A percentile compares a stretch with the other conserved stretches of the same genome.
These are phyloP conservation scores for Geotrichum europaeum DNA, from an alignment of 1,139 yeast species.

Conservation along the genomic window DNA sequence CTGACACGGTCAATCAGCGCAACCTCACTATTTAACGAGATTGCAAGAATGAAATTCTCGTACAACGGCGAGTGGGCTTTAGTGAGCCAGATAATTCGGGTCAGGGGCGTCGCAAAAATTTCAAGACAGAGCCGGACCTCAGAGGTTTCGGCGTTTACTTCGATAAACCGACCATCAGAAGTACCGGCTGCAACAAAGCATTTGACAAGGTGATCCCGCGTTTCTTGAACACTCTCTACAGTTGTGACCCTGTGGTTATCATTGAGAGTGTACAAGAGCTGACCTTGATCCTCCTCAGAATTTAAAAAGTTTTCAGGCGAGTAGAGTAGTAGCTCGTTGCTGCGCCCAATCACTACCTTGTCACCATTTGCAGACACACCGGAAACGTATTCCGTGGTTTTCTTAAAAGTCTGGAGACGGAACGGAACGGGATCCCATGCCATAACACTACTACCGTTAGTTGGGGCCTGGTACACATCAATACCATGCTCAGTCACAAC, in stretches of 20 bases:
- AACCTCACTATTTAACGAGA: conserved; percentile 22
- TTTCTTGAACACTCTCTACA: conserved; percentile 7
- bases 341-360: conserved; percentile 19
- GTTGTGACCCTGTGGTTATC: conserved; percentile 10
- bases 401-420: conserved; percentile 13
- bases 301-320: conserved; percentile 19
- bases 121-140: conserved; percentile 12
- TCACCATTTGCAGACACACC: conserved; percentile 17
- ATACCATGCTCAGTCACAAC: conserved; percentile 15
- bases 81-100: conserved; percentile 17
- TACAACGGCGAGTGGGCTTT: background rate
- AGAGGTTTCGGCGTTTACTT: conserved; percentile 16
- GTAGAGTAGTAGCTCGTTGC: conserved; percentile 15
- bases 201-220: background rate
- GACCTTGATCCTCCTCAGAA: conserved; percentile 11
- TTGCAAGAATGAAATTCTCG: conserved; percentile 18
- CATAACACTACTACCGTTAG: conserved; percentile 4
- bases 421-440: conserved; percentile 18
- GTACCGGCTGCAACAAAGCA: conserved; percentile 20
- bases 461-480: conserved; percentile 7
- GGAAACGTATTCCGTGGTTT: conserved; percentile 16
- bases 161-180: conserved; percentile 18
- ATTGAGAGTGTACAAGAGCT: conserved; percentile 6
- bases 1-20: conserved; percentile 21
- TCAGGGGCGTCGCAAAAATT: conserved; percentile 23